Base-by-base conservation (phyloP, 2,329 filamentous ascomycete species). In the Xylariaceae sp. region DNA sequence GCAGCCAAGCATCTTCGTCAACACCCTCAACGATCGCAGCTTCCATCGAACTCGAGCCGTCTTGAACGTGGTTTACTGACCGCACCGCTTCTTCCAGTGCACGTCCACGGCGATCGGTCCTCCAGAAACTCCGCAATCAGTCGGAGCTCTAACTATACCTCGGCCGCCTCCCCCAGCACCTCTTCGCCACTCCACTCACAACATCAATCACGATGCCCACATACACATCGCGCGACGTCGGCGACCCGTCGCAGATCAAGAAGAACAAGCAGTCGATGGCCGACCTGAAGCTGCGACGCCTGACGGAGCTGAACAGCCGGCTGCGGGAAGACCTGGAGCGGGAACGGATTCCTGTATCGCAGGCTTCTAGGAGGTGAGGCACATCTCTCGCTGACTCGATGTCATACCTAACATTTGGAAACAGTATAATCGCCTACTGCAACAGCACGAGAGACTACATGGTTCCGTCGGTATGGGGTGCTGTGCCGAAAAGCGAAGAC, bases 181-280 rank as follows among this genome's bases (percentile, higher is more conserved):
- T 36, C 28, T 36, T 32, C 36, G 38, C 45, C 42, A 32, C 35
- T 30, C 41, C 46, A 32, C 50, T 43, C 19, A 38, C 37, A 36
- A 44, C 33, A 28, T 37, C 50, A 40, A 39, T 42, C 58, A 71
- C 59, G 44, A 79, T 80, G 75, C 73, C 77, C 62, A 69, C 75
- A 47, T 81, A 80, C 64, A 78, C 75, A 38, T 79, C 76, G 31
- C 72, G 77, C 51, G 77, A 81, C 56, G 73, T 76, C 42, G 75
- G 74, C 62, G 77, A 81, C 57, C 74, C 75, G 59, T 75, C 73
- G 53, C 75, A 80, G 59, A 75, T 78, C 52, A 79, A 76, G 74
- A 94, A 89, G 70, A 96, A 93, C 71, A 95, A 95, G 73, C 92
- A 96, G 69, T 94, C 87, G 60, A 96, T 98, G 86, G 90, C 90